A percentile compares a stretch with the other conserved stretches of the same genome.
Conservation (phyloP, 345 rosid species). For the Melaleuca quinquenervia region DNA sequence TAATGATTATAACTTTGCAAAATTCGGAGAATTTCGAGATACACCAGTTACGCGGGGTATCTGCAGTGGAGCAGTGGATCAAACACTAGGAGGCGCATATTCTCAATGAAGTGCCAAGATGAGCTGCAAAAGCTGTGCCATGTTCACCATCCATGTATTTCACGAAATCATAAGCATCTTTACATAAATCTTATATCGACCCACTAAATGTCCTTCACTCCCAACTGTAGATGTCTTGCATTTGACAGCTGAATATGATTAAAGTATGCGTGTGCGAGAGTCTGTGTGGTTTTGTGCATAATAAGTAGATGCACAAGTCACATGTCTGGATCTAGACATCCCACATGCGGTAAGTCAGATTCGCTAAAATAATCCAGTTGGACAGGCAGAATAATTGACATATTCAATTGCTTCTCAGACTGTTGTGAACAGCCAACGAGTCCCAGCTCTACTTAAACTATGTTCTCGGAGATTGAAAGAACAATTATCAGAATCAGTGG, state of each 20-base stretch:
- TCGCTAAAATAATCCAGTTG: background rate
- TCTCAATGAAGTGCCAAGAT: background rate
- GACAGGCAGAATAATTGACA: background rate
- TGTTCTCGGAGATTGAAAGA: background rate
- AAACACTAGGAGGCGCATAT: background rate
- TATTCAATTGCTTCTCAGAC: background rate
- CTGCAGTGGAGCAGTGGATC: background rate
- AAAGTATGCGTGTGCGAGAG: background rate
- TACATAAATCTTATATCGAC: background rate
- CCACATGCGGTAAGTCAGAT: background rate
- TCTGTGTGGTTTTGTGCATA: background rate
- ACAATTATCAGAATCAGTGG: background rate
- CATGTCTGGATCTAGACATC: background rate
- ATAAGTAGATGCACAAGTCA: background rate
- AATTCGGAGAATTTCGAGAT: background rate
- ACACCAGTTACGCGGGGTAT: background rate
- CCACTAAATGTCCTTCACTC: background rate
- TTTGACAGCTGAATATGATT: background rate
- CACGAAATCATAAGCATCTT: background rate
- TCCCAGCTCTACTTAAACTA: background rate
- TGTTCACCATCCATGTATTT: background rate
- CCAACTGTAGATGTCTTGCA: background rate
- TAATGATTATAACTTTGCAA: background rate
- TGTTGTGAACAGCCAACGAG: background rate
- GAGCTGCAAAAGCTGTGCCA: background rate